A percentile compares a stretch with the other conserved stretches of the same genome.
These are phyloP conservation scores for Diddensiella caesifluorescens DNA, from an alignment of 805 yeast species.

Conservation along the genomic window DNA sequence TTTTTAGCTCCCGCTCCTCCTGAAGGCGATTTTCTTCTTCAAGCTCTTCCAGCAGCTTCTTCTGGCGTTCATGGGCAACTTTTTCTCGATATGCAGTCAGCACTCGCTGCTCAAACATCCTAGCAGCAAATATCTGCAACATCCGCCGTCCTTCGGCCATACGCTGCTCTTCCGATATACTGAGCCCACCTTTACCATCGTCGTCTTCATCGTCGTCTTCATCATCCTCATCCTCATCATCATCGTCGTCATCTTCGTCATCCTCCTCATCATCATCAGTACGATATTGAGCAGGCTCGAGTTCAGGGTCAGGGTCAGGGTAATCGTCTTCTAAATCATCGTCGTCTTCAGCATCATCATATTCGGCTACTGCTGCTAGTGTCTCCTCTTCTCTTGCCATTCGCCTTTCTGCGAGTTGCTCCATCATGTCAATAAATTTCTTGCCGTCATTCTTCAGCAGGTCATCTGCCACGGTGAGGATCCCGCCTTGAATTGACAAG, in stretches of 20 bases:
- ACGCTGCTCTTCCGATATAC: constrained; percentile 48
- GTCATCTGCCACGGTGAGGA: constrained; percentile 70
- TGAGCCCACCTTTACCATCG: constrained; percentile 35
- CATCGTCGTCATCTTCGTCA: constrained; percentile 13
- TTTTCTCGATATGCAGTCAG: constrained; percentile 73
- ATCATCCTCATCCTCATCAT: constrained; percentile 22
- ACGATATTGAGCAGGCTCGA: constrained; percentile 15
- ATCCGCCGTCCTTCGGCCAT: constrained; percentile 74
- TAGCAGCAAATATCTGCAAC: constrained; percentile 74
- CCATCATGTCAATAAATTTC: constrained; percentile 74
- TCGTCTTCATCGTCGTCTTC: constrained; percentile 39
- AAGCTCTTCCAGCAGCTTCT: constrained; percentile 32
- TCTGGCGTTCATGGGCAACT: constrained; percentile 62
- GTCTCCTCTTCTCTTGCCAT: constrained; percentile 34
- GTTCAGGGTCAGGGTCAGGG: constrained; percentile 6
- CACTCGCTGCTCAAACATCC: constrained; percentile 67
- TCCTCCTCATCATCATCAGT: constrained; percentile 22
- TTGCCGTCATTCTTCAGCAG: constrained; percentile 71
- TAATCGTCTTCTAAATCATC: constrained; percentile 15
- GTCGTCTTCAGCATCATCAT: constrained; percentile 17
- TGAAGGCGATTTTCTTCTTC: constrained; percentile 30
- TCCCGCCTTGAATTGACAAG: constrained; percentile 37
- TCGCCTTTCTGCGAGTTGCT: constrained; percentile 57
- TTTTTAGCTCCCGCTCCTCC: constrained; percentile 32
- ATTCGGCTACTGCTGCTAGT: constrained; percentile 12